Base-by-base conservation (phyloP, 129 eudicot species). In the Chrysanthemum lavandulifolium region DNA sequence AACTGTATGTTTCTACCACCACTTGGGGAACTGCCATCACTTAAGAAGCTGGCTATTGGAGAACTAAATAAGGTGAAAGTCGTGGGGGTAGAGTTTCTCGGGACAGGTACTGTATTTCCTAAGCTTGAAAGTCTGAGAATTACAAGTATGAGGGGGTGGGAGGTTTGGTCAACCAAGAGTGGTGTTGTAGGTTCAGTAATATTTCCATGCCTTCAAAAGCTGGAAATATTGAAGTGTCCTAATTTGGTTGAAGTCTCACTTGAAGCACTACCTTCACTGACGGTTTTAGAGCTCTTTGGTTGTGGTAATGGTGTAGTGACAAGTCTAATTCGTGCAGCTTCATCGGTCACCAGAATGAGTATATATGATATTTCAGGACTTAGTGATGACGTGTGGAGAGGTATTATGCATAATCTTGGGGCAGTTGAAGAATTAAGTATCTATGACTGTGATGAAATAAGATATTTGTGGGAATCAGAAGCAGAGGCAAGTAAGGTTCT, bases 21-120 rank as follows among this genome's bases (percentile, higher is more conserved):
- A 43, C 67, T 84, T 8, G 89, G 85, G 19, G 76, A 73, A 55
- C 81, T 84, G 14, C 81, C 79, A 2, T 61, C 74, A 29, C 83
- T 84, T 40, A 81, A 78, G 59, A 27, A 58, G 29, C 12, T 58
- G 3, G 11, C 0, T 8, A 58, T 58, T 19, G 10, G 3, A n/a
- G 12, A 45, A 13, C 77, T 84, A 80, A 29, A 29, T 5, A 64
- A 52, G 51, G 61, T 81, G 29, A 73, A 74, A 55, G 18, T 40
- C 65, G 71, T 84, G 14, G 85, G 82, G 8, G 11, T 2, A 15
- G 85, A 81, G 52, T 77, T 84, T 45, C 78, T 67, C 14, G 9
- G 49, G 14, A 48, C 13, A 6, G 70, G 10, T 18, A 19, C 3
- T 31, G 75, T 83, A 15, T 80, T 81, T 64, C 80, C 72, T 27